Percentiles rank a stretch among this genome's conserved stretches.
Evolutionary conservation across 176 grass and related monocot species (phyloP).

Genomic region (Carex parvula): DNA sequence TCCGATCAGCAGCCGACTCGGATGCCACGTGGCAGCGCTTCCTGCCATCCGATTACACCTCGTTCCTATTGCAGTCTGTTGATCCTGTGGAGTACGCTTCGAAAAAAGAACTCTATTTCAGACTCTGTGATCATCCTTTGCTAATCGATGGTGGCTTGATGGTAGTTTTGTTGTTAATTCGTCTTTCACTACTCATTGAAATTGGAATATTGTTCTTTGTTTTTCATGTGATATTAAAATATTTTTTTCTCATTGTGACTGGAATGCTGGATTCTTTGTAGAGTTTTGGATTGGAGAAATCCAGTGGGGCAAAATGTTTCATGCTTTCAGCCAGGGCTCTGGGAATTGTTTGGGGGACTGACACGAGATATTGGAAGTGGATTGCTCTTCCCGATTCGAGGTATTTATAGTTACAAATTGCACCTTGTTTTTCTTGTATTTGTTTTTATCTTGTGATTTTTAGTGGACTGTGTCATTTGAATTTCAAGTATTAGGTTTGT

Average conservation of each 20-base stretch:
- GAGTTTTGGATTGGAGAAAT: too few species aligned
- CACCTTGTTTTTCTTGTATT: too few species aligned
- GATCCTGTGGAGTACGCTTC: conserved; percentile 3
- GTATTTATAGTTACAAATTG: too few species aligned
- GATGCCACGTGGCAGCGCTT: conserved; percentile 23
- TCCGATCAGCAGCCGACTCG: conserved; percentile 15
- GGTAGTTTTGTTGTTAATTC: background rate
- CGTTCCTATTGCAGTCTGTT: background rate
- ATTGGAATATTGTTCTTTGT: background rate
- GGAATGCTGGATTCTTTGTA: background rate
- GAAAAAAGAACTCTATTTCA: conserved; percentile 19
- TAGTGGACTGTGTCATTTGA: too few species aligned
- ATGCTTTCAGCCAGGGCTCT: too few species aligned
- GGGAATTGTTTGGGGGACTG: too few species aligned
- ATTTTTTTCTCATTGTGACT: background rate
- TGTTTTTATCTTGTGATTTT: too few species aligned
- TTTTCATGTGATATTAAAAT: background rate
- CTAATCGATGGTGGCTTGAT: conserved; percentile 22
- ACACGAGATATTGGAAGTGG: too few species aligned
- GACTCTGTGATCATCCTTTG: conserved; percentile 19
- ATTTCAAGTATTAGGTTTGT: too few species aligned
- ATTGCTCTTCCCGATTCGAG: too few species aligned
- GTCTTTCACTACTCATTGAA: background rate
- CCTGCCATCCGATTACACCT: conserved; percentile 11
- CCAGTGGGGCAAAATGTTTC: too few species aligned